Base-by-base conservation (phyloP, 768 basidiomycete genomes). In the Pulveroboletus ravenelii region DNA sequence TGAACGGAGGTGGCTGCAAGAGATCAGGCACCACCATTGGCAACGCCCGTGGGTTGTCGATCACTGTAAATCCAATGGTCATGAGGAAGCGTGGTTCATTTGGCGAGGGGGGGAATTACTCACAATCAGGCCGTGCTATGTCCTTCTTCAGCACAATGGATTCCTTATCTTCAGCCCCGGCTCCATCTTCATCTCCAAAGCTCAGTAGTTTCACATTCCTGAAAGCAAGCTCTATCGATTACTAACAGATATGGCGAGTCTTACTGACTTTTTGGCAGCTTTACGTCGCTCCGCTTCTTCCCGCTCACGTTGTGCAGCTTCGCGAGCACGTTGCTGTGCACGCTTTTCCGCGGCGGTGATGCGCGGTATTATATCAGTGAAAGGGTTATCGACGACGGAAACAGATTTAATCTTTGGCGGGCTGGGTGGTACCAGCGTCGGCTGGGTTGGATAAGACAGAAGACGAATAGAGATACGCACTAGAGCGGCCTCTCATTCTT, bases 321-420 rank as follows among this genome's bases (percentile, higher is more conserved):
- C 84, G 36, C 82, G 79, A 2, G 94, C 95, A 47, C 78, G 78
- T 54, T 85, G 85, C 64, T 99, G 96, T 0, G 76, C 85, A 36
- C 85, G 79, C 54, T 87, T 86, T 71, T 98, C 96, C 2, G 84
- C 91, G 1, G 93, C 93, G 1, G 96, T 99, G 53, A 98, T 99
- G 23, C 96, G 85, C 5, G 95, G 95, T 34, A 93, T 79, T 56
- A 98, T 96, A 62, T 98, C 94, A 47, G 86, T 81, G 65, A 96
- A 97, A 0, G 96, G 95, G 63, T 98, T 95, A 47, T 96, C 93
- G 29, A 92, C 63, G 46, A 99, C 88, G 10, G 84, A 81, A 27
- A 95, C 77, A 2, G 79, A 79, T 59, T 84, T 87, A 65, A 99
- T 95, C 64, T 88, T 93, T 0, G 95, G 93, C 3, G 96, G 93